phyloP scores from a whole-genome alignment of 2,329 filamentous ascomycete species.

The Fusarium sp. region DNA sequence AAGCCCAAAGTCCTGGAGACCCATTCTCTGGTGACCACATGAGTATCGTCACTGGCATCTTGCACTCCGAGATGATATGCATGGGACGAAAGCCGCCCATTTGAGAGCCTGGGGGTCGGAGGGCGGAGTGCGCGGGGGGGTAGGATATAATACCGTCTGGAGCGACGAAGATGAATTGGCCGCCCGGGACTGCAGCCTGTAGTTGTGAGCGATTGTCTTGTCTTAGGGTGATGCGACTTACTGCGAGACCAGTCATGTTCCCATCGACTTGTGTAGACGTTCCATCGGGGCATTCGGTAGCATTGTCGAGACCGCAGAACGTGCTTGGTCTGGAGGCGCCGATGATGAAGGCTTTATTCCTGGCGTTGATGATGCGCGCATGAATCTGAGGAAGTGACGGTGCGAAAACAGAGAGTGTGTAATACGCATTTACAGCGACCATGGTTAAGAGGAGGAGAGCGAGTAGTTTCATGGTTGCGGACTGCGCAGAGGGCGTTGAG shows the following conservation, averaged over 20 bases:
- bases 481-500: background rate
- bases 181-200: conserved; percentile 68
- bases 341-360: conserved; percentile 43
- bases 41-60: conserved; percentile 33
- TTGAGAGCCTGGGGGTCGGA: conserved; percentile 62
- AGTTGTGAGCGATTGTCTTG: background rate
- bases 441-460: background rate
- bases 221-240: background rate
- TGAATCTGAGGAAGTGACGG: conserved; percentile 39
- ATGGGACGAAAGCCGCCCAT: conserved; percentile 59
- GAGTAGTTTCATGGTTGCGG: conserved; percentile 24
- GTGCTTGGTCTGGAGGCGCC: conserved; percentile 43
- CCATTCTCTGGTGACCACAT: conserved; percentile 42
- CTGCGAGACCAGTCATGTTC: conserved; percentile 45
- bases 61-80: conserved; percentile 42
- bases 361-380: conserved; percentile 44
- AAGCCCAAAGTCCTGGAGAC: conserved; percentile 44
- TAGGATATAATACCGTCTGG: conserved; percentile 66
- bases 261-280: conserved; percentile 43
- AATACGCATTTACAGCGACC: conserved; percentile 30
- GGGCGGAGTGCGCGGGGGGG: conserved; percentile 64
- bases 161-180: conserved; percentile 69
- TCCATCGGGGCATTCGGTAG: conserved; percentile 42
- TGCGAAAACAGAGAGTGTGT: conserved; percentile 42
- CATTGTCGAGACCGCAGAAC: conserved; percentile 36